Conservation (phyloP, 345 rosid species). For the Abelmoschus esculentus region DNA sequence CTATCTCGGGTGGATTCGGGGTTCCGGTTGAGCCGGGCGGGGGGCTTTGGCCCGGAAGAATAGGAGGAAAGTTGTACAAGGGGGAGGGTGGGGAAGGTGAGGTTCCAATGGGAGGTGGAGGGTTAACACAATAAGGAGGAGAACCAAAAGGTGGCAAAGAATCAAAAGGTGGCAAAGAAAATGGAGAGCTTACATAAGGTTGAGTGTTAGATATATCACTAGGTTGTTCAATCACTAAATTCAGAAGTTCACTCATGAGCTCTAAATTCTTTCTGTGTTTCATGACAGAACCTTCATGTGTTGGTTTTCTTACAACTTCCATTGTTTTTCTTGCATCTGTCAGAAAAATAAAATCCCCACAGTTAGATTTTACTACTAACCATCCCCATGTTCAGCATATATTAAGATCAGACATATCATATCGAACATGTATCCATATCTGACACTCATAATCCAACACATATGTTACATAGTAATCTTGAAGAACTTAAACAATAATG, state of each 20-base stretch:
- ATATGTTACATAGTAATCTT: neutral
- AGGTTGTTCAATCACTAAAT: conserved; percentile 37
- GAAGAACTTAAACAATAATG: neutral
- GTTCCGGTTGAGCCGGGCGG: conserved; percentile 2
- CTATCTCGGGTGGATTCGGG: conserved; percentile 23
- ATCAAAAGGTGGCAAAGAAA: conserved; percentile 36
- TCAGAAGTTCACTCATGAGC: conserved; percentile 32
- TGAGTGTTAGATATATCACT: conserved; percentile 36
- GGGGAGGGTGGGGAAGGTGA: conserved; percentile 7
- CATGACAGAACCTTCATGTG: conserved; percentile 11
- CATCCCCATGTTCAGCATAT: too few relatives aligned
- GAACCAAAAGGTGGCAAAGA: conserved; percentile 42
- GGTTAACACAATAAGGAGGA: conserved; percentile 52
- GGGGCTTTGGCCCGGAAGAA: conserved; percentile 23
- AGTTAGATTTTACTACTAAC: neutral
- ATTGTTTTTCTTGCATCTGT: conserved; percentile 33
- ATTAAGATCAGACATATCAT: neutral
- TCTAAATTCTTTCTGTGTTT: conserved; percentile 21
- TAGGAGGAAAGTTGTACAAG: conserved; percentile 9
- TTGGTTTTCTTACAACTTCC: neutral
- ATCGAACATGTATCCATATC: neutral
- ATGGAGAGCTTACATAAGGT: conserved; percentile 39
- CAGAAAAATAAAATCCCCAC: neutral
- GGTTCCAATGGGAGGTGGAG: conserved; percentile 29
- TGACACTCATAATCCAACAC: neutral